phyloP scores from a whole-genome alignment of 1,284 basidiomycete genomes.

The Meira nashicola region DNA sequence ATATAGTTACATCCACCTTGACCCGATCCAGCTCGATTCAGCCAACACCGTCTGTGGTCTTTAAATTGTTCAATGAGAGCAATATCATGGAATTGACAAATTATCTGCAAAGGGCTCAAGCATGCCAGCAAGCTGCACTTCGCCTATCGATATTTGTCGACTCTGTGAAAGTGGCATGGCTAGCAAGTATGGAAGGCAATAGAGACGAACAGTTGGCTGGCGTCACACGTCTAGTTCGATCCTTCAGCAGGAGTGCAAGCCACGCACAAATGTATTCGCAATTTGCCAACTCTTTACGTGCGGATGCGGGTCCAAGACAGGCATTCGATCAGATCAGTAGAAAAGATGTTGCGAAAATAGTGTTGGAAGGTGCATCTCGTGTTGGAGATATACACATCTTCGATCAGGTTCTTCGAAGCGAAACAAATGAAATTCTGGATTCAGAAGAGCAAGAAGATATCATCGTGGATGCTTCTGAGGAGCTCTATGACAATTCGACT shows the following conservation, averaged over 20 bases:
- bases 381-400: neutral
- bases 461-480: neutral
- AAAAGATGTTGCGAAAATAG: neutral
- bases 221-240: neutral
- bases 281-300: neutral
- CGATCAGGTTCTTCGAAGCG: neutral
- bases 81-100: neutral
- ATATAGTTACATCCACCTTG: neutral
- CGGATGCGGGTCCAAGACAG: neutral
- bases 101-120: neutral
- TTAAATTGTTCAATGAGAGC: neutral
- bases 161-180: neutral
- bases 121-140: neutral
- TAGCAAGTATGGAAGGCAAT: neutral
- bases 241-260: neutral
- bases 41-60: neutral
- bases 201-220: constrained; percentile 5
- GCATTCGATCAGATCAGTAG: neutral
- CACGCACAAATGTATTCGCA: neutral
- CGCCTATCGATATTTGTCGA: neutral
- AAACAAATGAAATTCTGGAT: neutral
- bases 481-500: constrained; percentile 5
- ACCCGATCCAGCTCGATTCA: neutral
- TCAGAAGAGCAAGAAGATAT: constrained; percentile 2
- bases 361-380: neutral